Percentiles rank a stretch among this genome's conserved stretches.
These are phyloP conservation scores for Bacterosira constricta DNA, from an alignment of 108 stramenopile species.

Conservation along the genomic window DNA sequence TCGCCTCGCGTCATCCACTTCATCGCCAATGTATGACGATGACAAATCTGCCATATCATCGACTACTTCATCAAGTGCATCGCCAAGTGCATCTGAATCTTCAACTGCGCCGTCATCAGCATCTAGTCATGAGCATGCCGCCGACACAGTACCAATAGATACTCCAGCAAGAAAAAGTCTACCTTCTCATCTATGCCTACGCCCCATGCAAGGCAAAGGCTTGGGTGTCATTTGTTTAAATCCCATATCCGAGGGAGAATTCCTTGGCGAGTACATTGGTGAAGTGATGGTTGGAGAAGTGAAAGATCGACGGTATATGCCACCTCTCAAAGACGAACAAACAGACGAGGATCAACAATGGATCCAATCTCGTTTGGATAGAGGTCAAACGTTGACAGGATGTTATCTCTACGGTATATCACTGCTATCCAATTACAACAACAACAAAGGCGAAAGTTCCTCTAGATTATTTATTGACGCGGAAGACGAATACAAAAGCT, in stretches of 20 bases:
- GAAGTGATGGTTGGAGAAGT: constrained; percentile 36
- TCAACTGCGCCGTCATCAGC: too few species aligned
- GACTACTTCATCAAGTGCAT: too few species aligned
- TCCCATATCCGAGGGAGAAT: neutral
- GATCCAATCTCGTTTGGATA: constrained; percentile 25
- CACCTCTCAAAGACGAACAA: constrained; percentile 1
- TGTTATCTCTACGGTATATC: constrained; percentile 35
- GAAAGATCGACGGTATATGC: constrained; percentile 40
- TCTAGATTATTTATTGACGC: constrained; percentile 36
- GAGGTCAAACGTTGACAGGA: constrained; percentile 45
- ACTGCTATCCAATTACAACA: neutral
- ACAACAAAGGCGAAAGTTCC: constrained; percentile 2
- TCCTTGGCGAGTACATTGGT: constrained; percentile 47
- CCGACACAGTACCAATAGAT: constrained; percentile 25
- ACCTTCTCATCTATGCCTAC: constrained; percentile 22
- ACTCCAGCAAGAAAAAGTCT: constrained; percentile 36
- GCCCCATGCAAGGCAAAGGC: constrained; percentile 26
- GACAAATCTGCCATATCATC: too few species aligned
- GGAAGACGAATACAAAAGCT: constrained; percentile 36
- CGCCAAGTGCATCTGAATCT: too few species aligned
- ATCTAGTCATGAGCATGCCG: too few species aligned
- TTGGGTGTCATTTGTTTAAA: constrained; percentile 14
- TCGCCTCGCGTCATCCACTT: too few species aligned
- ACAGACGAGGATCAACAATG: constrained; percentile 29
- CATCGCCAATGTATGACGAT: too few species aligned